These are phyloP conservation scores for Rhodomyrtus tomentosa DNA, from an alignment of 345 rosid species.

Conservation along the genomic window DNA sequence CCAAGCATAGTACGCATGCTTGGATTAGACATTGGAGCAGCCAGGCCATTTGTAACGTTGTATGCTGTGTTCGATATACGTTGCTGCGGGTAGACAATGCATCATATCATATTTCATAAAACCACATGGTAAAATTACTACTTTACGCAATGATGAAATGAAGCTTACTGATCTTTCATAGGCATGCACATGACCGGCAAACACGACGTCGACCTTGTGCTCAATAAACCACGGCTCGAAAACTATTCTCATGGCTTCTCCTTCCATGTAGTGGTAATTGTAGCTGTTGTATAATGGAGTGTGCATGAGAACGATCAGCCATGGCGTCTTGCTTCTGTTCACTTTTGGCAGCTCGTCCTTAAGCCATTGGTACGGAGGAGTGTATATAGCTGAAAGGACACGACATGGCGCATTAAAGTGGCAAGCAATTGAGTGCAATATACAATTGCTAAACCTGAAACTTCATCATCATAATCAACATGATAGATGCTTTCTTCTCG, in stretches of 20 bases:
- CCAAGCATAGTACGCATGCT: slow-evolving; percentile 70
- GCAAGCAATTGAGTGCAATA: not conserved
- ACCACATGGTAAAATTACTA: not conserved
- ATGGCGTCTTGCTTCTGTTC: slow-evolving; percentile 40
- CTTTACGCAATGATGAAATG: not conserved
- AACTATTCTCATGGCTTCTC: slow-evolving; percentile 44
- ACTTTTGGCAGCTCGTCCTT: slow-evolving; percentile 30
- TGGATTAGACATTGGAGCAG: slow-evolving; percentile 26
- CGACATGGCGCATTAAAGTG: not conserved
- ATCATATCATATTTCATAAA: not conserved
- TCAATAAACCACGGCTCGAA: slow-evolving; percentile 37
- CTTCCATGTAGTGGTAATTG: slow-evolving; percentile 41
- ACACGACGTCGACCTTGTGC: slow-evolving; percentile 33
- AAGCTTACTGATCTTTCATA: slow-evolving; percentile 43
- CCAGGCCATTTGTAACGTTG: slow-evolving; percentile 33
- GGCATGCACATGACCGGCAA: slow-evolving; percentile 56
- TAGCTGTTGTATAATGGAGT: slow-evolving; percentile 39
- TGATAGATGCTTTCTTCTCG: not conserved
- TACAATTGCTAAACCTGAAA: not conserved
- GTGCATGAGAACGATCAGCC: slow-evolving; percentile 50
- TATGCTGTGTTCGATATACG: slow-evolving; percentile 39
- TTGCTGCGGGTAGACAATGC: slow-evolving; percentile 11
- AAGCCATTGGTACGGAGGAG: slow-evolving; percentile 50
- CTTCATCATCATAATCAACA: too few relatives aligned
- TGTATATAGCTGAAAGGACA: slow-evolving; percentile 24